Conservation (phyloP, 192 early-diverging fungal species). For the Coemansia sp. region DNA sequence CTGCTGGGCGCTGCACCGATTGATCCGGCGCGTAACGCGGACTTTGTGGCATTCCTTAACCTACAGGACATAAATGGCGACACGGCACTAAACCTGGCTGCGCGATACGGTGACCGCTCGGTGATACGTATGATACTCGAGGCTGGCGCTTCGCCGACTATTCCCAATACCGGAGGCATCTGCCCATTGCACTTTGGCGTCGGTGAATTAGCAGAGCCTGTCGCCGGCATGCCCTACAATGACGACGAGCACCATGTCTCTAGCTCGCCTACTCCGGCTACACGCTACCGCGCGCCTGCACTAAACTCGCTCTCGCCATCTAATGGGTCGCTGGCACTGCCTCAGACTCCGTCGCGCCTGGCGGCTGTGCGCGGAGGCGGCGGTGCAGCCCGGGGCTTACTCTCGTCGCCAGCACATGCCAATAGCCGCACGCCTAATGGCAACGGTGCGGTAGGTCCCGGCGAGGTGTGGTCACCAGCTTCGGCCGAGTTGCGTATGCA, state of each 20-base stretch:
- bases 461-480: conserved; percentile 36
- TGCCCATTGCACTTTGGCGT: conserved; percentile 73
- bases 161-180: conserved; percentile 78
- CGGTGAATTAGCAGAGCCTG: conserved; percentile 25
- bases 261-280: conserved; percentile 11
- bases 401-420: conserved; percentile 19
- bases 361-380: conserved; percentile 22
- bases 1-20: background rate
- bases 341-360: conserved; percentile 36
- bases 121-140: conserved; percentile 71
- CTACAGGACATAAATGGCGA: conserved; percentile 85
- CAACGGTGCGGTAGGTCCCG: background rate
- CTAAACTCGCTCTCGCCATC: background rate
- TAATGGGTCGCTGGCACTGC: conserved; percentile 13
- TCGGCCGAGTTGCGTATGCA: conserved; percentile 51
- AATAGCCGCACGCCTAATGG: background rate
- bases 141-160: conserved; percentile 75
- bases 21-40: conserved; percentile 53
- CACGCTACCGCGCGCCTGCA: background rate
- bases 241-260: background rate
- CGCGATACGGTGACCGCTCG: conserved; percentile 70
- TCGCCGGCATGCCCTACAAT: background rate
- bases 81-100: conserved; percentile 90
- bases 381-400: conserved; percentile 14
- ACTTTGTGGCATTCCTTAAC: conserved; percentile 77